Evolutionary conservation across 192 early-diverging fungal species (phyloP).

Genomic region (Backusella circina): DNA sequence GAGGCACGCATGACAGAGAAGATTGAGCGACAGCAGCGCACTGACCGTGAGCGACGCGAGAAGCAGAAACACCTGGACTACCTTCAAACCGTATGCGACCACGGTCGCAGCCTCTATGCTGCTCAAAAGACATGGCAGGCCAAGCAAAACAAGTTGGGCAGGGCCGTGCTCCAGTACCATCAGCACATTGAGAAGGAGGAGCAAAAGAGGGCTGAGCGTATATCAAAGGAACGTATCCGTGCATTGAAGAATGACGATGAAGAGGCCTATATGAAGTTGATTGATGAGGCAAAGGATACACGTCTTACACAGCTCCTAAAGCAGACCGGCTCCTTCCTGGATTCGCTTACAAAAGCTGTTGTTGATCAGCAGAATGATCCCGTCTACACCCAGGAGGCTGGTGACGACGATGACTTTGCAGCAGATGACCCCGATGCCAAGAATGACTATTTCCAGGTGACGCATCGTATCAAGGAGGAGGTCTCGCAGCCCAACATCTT

Average conservation of each 20-base stretch:
- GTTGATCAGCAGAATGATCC: conserved; percentile 72
- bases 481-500: conserved; percentile 80
- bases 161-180: conserved; percentile 74
- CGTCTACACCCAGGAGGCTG: conserved; percentile 36
- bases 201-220: conserved; percentile 77
- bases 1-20: conserved; percentile 88
- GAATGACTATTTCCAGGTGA: conserved; percentile 81
- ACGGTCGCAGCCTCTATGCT: conserved; percentile 65
- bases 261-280: conserved; percentile 92
- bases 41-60: conserved; percentile 84
- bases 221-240: conserved; percentile 91
- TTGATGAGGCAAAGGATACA: conserved; percentile 95
- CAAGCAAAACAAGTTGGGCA: conserved; percentile 72
- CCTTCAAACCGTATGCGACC: conserved; percentile 68
- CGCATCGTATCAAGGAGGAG: conserved; percentile 84
- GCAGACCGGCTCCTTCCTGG: conserved; percentile 87
- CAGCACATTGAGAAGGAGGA: conserved; percentile 89
- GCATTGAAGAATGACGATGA: conserved; percentile 98
- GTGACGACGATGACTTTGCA: conserved; percentile 9
- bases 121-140: conserved; percentile 67
- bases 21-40: conserved; percentile 84
- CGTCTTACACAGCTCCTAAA: conserved; percentile 88
- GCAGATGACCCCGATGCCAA: conserved; percentile 39
- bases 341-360: conserved; percentile 82
- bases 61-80: conserved; percentile 81